Evolutionary conservation across 208 protist genomes (phyloP), one percentile per base, ranked within the genome.

Genomic region (Trypanosoma cruzi): DNA sequence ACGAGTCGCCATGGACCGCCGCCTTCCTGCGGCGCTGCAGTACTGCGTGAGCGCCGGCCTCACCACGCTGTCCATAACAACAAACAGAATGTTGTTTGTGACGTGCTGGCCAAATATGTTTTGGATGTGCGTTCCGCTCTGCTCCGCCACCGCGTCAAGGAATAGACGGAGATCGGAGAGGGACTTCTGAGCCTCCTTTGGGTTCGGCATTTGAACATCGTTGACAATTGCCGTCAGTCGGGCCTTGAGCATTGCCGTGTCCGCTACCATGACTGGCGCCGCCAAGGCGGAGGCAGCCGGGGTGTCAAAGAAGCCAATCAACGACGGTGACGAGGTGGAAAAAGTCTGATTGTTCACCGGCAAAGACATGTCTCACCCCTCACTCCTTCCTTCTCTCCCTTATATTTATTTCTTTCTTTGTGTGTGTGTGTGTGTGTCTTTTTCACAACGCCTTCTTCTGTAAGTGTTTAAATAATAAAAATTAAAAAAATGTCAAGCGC

Each of bases 51-150:
- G 62, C 3, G 76, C 65, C 22, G 88, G 88, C 49, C 82, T 83
- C 54, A 96, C 82, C 26, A 91, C 72, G 28, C 74, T 66, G 18
- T 93, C 79, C 42, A 96, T 67, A 13, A 86, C 75, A 34, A 91
- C 65, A 49, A 88, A 42, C 20, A 96, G 24, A n/a, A 90, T 65
- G 49, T 96, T 96, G 28, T 79, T 79, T 52, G 79, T 74, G 8
- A 96, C 86, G 62, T 93, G 82, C 59, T 87, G 84, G 22, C 88
- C 88, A 26, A 93, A 77, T 13, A 93, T 54, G 20, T 82, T 50
- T 64, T 90, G 83, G 16, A 84, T 66, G 10, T 74, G 68, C 3
- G 68, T 76, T 40, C 88, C 85, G 66, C 83, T 72, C 24, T 80
- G 71, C 49, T 81, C 75, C 13, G 74, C 63, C 7, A 79, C 67